Evolutionary conservation across 257 asterid species (phyloP).

Genomic region (Gentiana dahurica): DNA sequence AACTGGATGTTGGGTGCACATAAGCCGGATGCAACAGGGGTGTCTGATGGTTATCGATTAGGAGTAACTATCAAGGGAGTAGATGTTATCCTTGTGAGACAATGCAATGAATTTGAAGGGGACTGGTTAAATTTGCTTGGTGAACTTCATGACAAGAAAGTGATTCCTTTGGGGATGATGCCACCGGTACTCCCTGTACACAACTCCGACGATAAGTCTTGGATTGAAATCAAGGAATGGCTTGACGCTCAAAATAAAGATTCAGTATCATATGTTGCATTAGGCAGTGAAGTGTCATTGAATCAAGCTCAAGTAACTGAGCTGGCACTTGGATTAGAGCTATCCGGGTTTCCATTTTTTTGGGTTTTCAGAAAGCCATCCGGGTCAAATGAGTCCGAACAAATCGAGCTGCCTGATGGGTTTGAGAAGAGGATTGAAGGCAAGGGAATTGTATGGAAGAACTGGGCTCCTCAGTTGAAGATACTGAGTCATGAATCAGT

Average conservation of each 20-base stretch:
- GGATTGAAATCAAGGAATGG: conserved; percentile 14
- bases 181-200: conserved; percentile 5
- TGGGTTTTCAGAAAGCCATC: conserved; percentile 22
- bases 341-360: conserved; percentile 16
- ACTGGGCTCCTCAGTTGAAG: conserved; percentile 23
- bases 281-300: conserved; percentile 21
- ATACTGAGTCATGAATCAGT: conserved; percentile 20
- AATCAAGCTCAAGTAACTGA: conserved; percentile 17
- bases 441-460: conserved; percentile 19
- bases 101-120: conserved; percentile 15
- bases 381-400: neutral
- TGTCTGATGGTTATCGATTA: neutral
- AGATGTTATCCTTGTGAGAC: conserved; percentile 6
- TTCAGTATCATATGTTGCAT: conserved; percentile 18
- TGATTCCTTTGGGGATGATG: conserved; percentile 21
- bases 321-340: conserved; percentile 24
- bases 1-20: conserved; percentile 4
- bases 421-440: conserved; percentile 18
- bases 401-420: conserved; percentile 11
- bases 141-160: conserved; percentile 12
- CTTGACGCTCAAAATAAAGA: conserved; percentile 13
- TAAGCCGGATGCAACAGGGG: neutral
- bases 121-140: conserved; percentile 21
- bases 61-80: conserved; percentile 1
- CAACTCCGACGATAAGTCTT: neutral